Percentiles rank a stretch among this genome's conserved stretches.
These are phyloP conservation scores for Aspergillus melleus DNA, from an alignment of 2,329 filamentous ascomycete species.

Conservation along the genomic window DNA sequence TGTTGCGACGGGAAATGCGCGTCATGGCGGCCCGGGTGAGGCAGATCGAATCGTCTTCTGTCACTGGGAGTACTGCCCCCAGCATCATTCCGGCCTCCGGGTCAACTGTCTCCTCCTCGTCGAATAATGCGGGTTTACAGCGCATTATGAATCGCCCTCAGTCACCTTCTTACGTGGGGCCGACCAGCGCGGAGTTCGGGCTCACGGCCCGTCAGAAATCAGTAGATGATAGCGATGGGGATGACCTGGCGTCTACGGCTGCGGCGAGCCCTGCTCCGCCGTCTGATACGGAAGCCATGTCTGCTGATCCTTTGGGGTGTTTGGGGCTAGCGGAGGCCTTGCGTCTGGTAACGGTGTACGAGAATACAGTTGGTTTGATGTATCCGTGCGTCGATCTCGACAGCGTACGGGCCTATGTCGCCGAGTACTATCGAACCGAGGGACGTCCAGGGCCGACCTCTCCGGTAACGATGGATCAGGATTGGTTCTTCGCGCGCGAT, in stretches of 20 bases:
- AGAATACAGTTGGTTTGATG: conserved; percentile 87
- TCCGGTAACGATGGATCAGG: conserved; percentile 22
- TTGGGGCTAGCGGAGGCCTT: conserved; percentile 74
- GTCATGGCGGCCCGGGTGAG: conserved; percentile 30
- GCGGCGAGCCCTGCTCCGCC: conserved; percentile 23
- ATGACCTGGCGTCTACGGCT: conserved; percentile 19
- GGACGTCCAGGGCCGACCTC: background rate
- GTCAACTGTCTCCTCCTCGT: conserved; percentile 15
- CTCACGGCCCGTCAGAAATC: conserved; percentile 20
- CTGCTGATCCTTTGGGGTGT: conserved; percentile 71
- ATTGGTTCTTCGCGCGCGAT: conserved; percentile 46
- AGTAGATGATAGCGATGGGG: conserved; percentile 18
- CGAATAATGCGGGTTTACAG: conserved; percentile 18
- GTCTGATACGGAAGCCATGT: conserved; percentile 32
- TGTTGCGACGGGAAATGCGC: conserved; percentile 31
- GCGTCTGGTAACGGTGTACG: conserved; percentile 72
- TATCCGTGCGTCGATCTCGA: conserved; percentile 79
- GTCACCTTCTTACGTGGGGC: conserved; percentile 36
- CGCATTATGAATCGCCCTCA: conserved; percentile 34
- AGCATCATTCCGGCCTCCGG: conserved; percentile 5
- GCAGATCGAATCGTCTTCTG: conserved; percentile 25
- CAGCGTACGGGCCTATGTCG: conserved; percentile 55
- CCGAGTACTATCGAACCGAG: conserved; percentile 23
- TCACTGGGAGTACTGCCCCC: conserved; percentile 2
- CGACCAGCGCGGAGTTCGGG: conserved; percentile 39